Percentiles rank a stretch among this genome's conserved stretches.
phyloP scores from a whole-genome alignment of 805 yeast genomes.

The Schwanniomyces occidentalis region DNA sequence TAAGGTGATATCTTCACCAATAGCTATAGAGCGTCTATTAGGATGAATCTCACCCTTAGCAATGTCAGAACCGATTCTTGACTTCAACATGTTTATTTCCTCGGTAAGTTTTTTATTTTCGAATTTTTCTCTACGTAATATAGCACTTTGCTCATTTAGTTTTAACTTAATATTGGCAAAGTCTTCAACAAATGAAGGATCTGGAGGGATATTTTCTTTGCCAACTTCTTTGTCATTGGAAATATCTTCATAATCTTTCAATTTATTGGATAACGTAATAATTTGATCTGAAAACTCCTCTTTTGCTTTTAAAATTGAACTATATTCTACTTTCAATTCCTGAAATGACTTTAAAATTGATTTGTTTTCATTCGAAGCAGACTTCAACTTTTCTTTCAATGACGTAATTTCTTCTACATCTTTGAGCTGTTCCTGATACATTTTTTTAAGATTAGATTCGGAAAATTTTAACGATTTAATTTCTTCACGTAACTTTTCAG shows the following conservation, averaged over 20 bases:
- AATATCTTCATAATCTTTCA: conserved; percentile 18
- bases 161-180: conserved; percentile 50
- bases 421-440: conserved; percentile 4
- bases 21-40: conserved; percentile 32
- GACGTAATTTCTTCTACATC: conserved; percentile 1
- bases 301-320: conserved; percentile 19
- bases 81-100: conserved; percentile 59
- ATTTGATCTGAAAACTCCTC: conserved; percentile 29
- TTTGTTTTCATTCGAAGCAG: conserved; percentile 13
- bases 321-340: conserved; percentile 24
- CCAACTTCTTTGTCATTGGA: conserved; percentile 22
- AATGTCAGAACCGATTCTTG: conserved; percentile 65
- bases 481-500: conserved; percentile 1
- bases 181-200: conserved; percentile 39
- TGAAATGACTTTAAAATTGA: conserved; percentile 9
- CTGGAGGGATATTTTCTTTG: conserved; percentile 40
- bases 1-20: conserved; percentile 29
- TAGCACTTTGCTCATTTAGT: conserved; percentile 52
- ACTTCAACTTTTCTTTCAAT: conserved; percentile 7
- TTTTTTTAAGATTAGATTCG: conserved; percentile 5
- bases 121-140: conserved; percentile 47
- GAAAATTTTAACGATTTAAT: background rate
- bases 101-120: conserved; percentile 50
- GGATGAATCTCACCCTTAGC: conserved; percentile 30
- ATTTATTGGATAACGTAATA: conserved; percentile 20